These are phyloP conservation scores for Apiospora saccharicola DNA, from an alignment of 2,329 filamentous ascomycete species.

Conservation along the genomic window DNA sequence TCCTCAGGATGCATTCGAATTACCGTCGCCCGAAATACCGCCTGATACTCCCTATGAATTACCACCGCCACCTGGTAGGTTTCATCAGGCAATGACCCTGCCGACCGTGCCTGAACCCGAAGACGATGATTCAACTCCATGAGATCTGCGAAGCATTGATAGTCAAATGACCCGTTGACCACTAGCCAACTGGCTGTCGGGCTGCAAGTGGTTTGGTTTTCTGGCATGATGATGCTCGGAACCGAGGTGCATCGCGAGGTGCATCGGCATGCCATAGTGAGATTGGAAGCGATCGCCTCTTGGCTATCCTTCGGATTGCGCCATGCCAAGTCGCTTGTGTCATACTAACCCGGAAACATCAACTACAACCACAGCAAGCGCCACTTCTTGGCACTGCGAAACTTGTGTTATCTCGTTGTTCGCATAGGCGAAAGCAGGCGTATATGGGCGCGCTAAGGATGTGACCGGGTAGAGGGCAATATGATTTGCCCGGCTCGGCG, in stretches of 20 bases:
- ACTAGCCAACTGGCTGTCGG: not conserved
- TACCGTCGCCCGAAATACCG: slow-evolving; percentile 55
- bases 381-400: not conserved
- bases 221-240: not conserved
- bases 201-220: slow-evolving; percentile 14
- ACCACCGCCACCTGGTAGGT: slow-evolving; percentile 26
- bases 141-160: slow-evolving; percentile 8
- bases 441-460: not conserved
- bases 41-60: slow-evolving; percentile 38
- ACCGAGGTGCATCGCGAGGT: not conserved
- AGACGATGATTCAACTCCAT: slow-evolving; percentile 23
- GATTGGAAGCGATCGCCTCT: slow-evolving; percentile 12
- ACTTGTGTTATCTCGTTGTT: not conserved
- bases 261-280: not conserved
- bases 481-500: not conserved
- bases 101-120: slow-evolving; percentile 27
- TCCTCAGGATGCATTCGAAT: slow-evolving; percentile 53
- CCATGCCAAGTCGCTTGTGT: slow-evolving; percentile 17
- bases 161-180: not conserved
- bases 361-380: slow-evolving; percentile 1
- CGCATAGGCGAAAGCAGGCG: not conserved
- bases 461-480: not conserved
- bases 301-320: not conserved
- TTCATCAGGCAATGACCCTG: slow-evolving; percentile 22
- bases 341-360: not conserved